Base-by-base conservation (phyloP, 1,284 basidiomycete species). In the Malassezia nana region DNA sequence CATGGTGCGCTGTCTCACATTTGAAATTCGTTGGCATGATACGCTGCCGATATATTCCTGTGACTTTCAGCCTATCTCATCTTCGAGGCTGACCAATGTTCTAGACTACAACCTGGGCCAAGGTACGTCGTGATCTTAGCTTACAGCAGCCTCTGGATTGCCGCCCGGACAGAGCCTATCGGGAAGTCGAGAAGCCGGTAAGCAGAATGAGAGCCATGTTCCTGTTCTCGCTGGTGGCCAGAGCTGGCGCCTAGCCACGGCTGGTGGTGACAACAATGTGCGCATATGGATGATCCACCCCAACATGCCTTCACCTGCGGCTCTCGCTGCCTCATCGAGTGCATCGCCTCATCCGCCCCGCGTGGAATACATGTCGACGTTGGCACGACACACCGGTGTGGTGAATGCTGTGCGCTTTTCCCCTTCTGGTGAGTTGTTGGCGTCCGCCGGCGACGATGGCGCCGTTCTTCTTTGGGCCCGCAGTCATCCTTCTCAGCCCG, bases 371-470 rank as follows among this genome's bases (percentile, higher is more conserved):
- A 83, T 95, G 24, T 85, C 94, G 1, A 98, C 92, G 0, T 81
- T 99, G 47, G 84, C 81, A 64, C 83, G 89, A 69, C 92, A 99
- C 76, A 89, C 88, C 10, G 89, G 88, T 20, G 84, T 90, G 5
- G 92, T 99, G 58, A 98, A 98, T 64, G 92, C 94, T 13, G 92
- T 94, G 22, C 81, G 92, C 42, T 98, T 89, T 78, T 91, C 87
- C 66, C 92, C 92, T 7, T 52, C 55, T 20, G 69, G 67, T 20
- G 71, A 72, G 20, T 38, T 67, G 16, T 56, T 72, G 2, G 69
- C 67, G 6, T 70, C 67, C 5, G 68, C 69, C 1, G 70, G 92
- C 84, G 70, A 65, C 81, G 92, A 98, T 77, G 92, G 92, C 9
- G 91, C 91, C 82, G 84, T 98, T 57, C 87, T 96, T 47, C 83